Base-by-base conservation (phyloP, 176 grass and related monocot species). In the Zea mays region DNA sequence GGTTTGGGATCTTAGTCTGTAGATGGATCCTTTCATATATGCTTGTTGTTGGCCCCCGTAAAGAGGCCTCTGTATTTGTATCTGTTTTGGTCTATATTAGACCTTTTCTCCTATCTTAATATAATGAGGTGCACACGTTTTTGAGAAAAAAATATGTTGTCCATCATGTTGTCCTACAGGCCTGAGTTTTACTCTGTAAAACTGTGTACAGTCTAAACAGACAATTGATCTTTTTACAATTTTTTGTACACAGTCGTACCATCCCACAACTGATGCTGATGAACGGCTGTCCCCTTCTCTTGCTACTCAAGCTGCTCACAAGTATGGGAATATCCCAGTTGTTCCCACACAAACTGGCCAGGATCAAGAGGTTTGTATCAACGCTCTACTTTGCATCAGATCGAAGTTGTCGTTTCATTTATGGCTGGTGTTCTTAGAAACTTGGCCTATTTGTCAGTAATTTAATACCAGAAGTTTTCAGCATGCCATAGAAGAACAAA, bases 361-460 rank as follows among this genome's bases (percentile, higher is more conserved):
- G 52, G 78, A 84, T 82, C 88, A 86, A 81, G 93, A 97, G 93
- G 90, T 97, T 90, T 77, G 73, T 73, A 82, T 77, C 45, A 34
- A 36, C 48, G 51, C 69, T 37, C 69, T 37, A 61, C 39, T 70
- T 58, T 67, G 45, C 76, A 40, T 74, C 15, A 27, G 27, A 27
- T 27, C 27, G 27, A 27, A 27, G 27, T 27, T 27, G 27, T 27
- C 27, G 43, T 52, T 72, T 65, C 65, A 10, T 79, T 38, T 35
- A 45, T 15, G 41, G 43, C 13, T 71, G 13, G 6, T 48, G 27
- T 33, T 72, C 13, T 52, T 72, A 36, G 72, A 79, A 65, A 10
- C 40, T 49, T 56, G 47, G 49, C 50, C n/a, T 52, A 48, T 47
- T 70, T 21, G 49, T 51, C 5, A 2, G 49, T 51, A 51, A 51